Evolutionary conservation across 2,329 filamentous ascomycete species (phyloP), one percentile per base, ranked within the genome.

Genomic region (Aureobasidium musti): DNA sequence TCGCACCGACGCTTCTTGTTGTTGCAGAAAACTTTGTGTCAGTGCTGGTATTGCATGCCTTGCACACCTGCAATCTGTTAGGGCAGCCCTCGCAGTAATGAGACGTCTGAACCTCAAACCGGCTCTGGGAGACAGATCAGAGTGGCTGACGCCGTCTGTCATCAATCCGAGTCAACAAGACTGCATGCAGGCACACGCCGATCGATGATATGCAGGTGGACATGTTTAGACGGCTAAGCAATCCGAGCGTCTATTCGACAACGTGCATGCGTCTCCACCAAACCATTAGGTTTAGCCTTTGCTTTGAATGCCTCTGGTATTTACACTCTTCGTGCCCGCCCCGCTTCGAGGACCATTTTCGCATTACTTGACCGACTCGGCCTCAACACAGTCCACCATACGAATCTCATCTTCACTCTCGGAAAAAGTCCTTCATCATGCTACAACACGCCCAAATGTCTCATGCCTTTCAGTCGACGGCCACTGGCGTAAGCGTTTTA

Each of bases 201-300:
- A 63, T 63, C 59, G 57, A 47, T 19, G 39, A 59, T 49, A 61
- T 61, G 57, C 57, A 61, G 57, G 41, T 61, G 57, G 21, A 61
- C 41, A 23, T 49, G 57, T 61, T 61, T 43, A 49, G 59, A 47
- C 59, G 59, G 33, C 23, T 50, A 41, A 41, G 47, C 43, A 63
- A 49, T 64, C 61, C 47, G 41, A 64, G 61, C 61, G 61, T 35
- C 61, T 39, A 50, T 41, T 52, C 37, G 59, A 63, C 59, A 63
- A 63, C 35, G 49, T 64, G 61, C 61, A 30, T 53, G 35, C 39
- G 61, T 64, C 61, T 64, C 61, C 61, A 54, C 61, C 49, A 56
- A 26, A 39, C 33, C 33, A 26, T 23, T 13, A 8, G 7, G 23
- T 30, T 30, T 54, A 54, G 49, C 49, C 47, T 64, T 64, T 26